Evolutionary conservation across 2,329 filamentous ascomycete genomes (phyloP).

Genomic region (Nakataea oryzae): DNA sequence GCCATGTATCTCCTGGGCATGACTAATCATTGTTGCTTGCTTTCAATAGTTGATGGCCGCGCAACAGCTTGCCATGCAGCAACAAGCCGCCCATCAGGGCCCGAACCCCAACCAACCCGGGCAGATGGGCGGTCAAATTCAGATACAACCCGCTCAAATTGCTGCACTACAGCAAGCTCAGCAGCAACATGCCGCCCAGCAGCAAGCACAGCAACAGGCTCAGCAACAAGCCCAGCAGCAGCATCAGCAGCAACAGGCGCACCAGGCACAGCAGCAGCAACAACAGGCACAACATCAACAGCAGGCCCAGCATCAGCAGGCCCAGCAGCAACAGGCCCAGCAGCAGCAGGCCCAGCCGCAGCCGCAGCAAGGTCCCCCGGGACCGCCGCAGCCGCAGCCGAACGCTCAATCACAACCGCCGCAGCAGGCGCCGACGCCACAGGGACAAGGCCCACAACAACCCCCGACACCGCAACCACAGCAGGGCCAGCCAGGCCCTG

Average conservation of each 20-base stretch:
- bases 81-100: slow-evolving; percentile 30
- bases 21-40: neutral
- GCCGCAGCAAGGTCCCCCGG: slow-evolving; percentile 19
- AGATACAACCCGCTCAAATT: slow-evolving; percentile 31
- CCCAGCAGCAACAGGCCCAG: slow-evolving; percentile 16
- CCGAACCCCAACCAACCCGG: slow-evolving; percentile 35
- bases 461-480: slow-evolving; percentile 27
- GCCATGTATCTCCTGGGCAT: neutral
- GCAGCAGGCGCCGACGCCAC: slow-evolving; percentile 22
- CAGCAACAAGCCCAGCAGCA: slow-evolving; percentile 27
- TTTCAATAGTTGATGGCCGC: slow-evolving; percentile 29
- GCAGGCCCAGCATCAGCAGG: slow-evolving; percentile 21
- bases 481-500: slow-evolving; percentile 30
- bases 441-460: slow-evolving; percentile 34
- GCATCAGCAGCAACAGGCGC: slow-evolving; percentile 10
- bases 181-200: slow-evolving; percentile 13
- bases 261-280: slow-evolving; percentile 14
- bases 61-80: slow-evolving; percentile 36
- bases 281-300: slow-evolving; percentile 8
- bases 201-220: slow-evolving; percentile 19
- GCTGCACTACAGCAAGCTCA: slow-evolving; percentile 17
- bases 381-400: slow-evolving; percentile 23
- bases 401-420: slow-evolving; percentile 35
- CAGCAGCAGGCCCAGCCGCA: slow-evolving; percentile 25
- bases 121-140: slow-evolving; percentile 35